These are phyloP conservation scores for Penicillium fuscoglaucum DNA, from an alignment of 2,329 filamentous ascomycete genomes.

Conservation along the genomic window DNA sequence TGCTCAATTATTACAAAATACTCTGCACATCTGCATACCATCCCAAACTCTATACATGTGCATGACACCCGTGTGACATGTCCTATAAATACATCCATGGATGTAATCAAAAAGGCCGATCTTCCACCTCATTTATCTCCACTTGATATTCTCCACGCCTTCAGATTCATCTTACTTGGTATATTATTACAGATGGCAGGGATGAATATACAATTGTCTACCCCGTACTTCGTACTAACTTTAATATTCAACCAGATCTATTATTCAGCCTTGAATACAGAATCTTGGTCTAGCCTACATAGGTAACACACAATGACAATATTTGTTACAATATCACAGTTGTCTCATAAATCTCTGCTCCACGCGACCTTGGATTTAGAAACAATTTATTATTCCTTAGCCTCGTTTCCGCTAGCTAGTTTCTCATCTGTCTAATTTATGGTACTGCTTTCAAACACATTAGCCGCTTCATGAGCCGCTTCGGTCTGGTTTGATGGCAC, in stretches of 20 bases:
- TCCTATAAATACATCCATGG: constrained; percentile 1
- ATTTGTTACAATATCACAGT: not conserved
- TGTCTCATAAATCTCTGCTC: not conserved
- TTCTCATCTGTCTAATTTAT: not conserved
- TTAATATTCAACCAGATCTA: not conserved
- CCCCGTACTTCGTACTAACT: too few relatives aligned
- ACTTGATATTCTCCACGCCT: constrained; percentile 14
- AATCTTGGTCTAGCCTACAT: not conserved
- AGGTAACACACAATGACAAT: not conserved
- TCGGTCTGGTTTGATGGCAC: not conserved
- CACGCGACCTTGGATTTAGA: not conserved
- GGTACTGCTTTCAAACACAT: not conserved
- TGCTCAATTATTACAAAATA: not conserved
- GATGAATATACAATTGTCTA: not conserved
- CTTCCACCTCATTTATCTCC: constrained; percentile 19
- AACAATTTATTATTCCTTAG: not conserved
- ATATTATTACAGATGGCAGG: too few relatives aligned
- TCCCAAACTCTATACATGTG: not conserved
- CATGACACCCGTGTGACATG: constrained; percentile 2
- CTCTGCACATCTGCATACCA: constrained; percentile 1
- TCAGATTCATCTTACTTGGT: not conserved
- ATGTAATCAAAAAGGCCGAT: constrained; percentile 4
- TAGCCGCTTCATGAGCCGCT: not conserved
- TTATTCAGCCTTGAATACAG: not conserved
- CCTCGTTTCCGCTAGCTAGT: not conserved